phyloP scores from a whole-genome alignment of 2,329 filamentous ascomycete genomes.

The Aspergillus aculeatus region DNA sequence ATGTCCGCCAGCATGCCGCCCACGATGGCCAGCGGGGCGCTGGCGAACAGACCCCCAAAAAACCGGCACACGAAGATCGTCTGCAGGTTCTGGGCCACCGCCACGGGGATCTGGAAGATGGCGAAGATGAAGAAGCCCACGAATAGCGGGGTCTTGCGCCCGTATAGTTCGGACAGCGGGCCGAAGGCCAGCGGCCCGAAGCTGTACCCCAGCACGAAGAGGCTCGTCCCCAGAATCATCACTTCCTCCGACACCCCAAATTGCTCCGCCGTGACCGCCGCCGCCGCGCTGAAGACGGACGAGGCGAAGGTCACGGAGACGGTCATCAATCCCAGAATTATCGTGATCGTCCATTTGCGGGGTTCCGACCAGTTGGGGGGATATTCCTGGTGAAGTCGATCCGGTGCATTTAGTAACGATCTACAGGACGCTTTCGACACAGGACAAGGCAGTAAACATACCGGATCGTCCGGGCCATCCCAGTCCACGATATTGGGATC shows the following conservation, averaged over 20 bases:
- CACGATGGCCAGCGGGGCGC: slow-evolving; percentile 51
- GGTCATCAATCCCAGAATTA: slow-evolving; percentile 43
- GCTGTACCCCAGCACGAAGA: slow-evolving; percentile 50
- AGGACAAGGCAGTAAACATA: neutral
- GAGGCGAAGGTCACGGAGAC: slow-evolving; percentile 51
- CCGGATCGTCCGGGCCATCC: slow-evolving; percentile 1
- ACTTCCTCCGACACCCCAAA: slow-evolving; percentile 51
- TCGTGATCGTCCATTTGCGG: slow-evolving; percentile 45
- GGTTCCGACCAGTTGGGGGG: neutral
- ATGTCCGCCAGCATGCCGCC: slow-evolving; percentile 53
- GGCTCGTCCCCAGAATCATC: slow-evolving; percentile 50
- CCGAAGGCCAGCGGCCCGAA: slow-evolving; percentile 43
- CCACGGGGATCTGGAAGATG: slow-evolving; percentile 56
- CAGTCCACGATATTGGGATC: slow-evolving; percentile 3
- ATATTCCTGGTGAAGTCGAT: neutral
- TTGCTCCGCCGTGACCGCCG: slow-evolving; percentile 38
- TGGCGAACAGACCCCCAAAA: slow-evolving; percentile 51
- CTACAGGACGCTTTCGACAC: no score
- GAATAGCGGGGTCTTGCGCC: slow-evolving; percentile 49
- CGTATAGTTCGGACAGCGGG: slow-evolving; percentile 49
- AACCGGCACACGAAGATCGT: slow-evolving; percentile 56
- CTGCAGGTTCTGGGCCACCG: slow-evolving; percentile 51
- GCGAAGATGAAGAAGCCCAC: slow-evolving; percentile 48
- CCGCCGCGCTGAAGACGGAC: slow-evolving; percentile 48
- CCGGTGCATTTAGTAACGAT: neutral